phyloP scores from a whole-genome alignment of 805 yeast genomes.

The Candida corydali region DNA sequence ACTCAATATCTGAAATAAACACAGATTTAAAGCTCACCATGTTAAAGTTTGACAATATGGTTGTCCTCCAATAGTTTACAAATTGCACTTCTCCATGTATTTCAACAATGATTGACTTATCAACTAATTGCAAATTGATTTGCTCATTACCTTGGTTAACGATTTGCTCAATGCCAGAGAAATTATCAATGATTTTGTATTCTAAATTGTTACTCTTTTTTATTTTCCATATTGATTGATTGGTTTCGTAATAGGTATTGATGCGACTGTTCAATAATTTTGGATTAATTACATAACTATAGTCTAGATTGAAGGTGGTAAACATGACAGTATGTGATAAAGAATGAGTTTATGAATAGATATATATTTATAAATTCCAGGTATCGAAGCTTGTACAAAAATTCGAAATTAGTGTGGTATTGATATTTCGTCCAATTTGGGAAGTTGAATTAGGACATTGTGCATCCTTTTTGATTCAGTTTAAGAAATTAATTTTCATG shows the following conservation, averaged over 20 bases:
- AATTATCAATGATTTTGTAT: slow-evolving; percentile 24
- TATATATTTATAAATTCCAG: background rate
- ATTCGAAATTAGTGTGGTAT: background rate
- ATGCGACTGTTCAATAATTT: slow-evolving; percentile 5
- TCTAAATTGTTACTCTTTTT: slow-evolving; percentile 1
- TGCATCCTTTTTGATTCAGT: too few species aligned
- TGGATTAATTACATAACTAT: slow-evolving; percentile 11
- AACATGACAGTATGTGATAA: background rate
- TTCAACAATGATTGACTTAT: slow-evolving; percentile 31
- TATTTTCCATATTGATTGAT: slow-evolving; percentile 32
- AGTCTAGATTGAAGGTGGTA: slow-evolving; percentile 9
- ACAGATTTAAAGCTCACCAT: slow-evolving; percentile 23
- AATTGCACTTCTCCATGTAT: slow-evolving; percentile 30
- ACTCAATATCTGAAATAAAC: slow-evolving; percentile 17
- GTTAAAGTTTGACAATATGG: slow-evolving; percentile 29
- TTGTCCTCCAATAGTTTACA: slow-evolving; percentile 26
- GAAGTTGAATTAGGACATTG: too few species aligned
- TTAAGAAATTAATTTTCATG: too few species aligned
- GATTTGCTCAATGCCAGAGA: slow-evolving; percentile 15
- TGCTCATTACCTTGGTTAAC: slow-evolving; percentile 1
- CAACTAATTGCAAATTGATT: slow-evolving; percentile 21
- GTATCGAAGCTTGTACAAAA: background rate
- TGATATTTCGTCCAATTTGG: background rate
- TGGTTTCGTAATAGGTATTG: slow-evolving; percentile 18
- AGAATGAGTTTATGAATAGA: background rate